Conservation (phyloP, 1,284 basidiomycete species). For the Fomitopsis pinicola region DNA sequence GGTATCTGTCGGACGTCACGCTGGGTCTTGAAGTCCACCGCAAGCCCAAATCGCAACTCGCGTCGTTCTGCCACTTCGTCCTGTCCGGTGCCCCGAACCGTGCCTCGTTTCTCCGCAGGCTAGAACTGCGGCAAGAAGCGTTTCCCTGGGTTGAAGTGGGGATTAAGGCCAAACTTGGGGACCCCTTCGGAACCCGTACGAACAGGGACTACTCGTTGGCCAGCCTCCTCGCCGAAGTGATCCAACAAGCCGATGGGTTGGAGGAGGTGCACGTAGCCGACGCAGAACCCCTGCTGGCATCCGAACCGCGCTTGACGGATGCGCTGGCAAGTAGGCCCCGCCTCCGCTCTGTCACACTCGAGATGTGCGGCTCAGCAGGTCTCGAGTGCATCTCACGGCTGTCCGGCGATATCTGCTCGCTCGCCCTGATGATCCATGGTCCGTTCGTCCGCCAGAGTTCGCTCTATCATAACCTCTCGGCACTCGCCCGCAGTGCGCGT, state of each 20-base stretch:
- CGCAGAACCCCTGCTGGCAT: neutral
- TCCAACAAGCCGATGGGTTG: too few species aligned
- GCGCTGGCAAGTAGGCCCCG: neutral
- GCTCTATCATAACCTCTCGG: neutral
- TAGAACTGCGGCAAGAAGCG: too few species aligned
- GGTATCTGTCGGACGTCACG: slow-evolving; percentile 8
- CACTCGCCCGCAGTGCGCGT: neutral
- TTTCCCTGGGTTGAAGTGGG: too few species aligned
- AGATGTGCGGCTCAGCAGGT: neutral
- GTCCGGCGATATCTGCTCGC: neutral
- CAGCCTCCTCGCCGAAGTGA: neutral
- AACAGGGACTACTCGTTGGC: too few species aligned
- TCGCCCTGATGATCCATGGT: neutral
- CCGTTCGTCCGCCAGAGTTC: neutral
- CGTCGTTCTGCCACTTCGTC: slow-evolving; percentile 11
- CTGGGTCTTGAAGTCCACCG: slow-evolving; percentile 1
- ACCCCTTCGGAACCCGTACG: too few species aligned
- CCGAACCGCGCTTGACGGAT: neutral
- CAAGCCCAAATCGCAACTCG: slow-evolving; percentile 1
- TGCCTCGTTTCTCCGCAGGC: too few species aligned
- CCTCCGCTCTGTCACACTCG: neutral
- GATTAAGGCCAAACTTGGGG: too few species aligned
- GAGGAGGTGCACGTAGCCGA: neutral
- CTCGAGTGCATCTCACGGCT: neutral
- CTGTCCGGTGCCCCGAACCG: neutral